Evolutionary conservation across 495 filamentous ascomycete genomes (phyloP).

Genomic region (Podospora tetraspora): DNA sequence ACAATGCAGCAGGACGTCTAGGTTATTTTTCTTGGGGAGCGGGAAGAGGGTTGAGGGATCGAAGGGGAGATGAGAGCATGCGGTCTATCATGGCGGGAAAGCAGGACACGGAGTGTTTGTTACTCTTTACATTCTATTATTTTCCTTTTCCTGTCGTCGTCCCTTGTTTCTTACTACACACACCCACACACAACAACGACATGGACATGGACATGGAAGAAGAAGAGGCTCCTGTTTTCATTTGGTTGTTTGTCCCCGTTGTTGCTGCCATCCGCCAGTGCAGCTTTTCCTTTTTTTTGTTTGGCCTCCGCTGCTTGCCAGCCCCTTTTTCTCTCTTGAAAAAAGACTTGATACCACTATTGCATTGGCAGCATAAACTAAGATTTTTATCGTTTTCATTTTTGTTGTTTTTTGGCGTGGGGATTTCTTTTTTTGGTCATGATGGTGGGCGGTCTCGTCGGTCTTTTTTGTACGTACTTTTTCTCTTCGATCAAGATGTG

Average conservation of each 20-base stretch:
- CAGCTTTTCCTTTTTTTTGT: slow-evolving; percentile 19
- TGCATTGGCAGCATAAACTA: slow-evolving; percentile 34
- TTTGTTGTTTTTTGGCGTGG: slow-evolving; percentile 16
- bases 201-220: neutral
- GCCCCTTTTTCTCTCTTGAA: slow-evolving; percentile 25
- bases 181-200: neutral
- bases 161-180: neutral
- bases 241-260: neutral
- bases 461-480: slow-evolving; percentile 1
- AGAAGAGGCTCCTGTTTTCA: neutral
- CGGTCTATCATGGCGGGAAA: neutral
- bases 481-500: neutral
- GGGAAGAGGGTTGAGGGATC: neutral
- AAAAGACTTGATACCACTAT: slow-evolving; percentile 41
- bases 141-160: neutral
- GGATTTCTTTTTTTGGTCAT: slow-evolving; percentile 13
- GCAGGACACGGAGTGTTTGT: neutral
- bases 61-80: neutral
- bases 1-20: neutral
- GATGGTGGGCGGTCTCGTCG: neutral
- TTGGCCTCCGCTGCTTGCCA: slow-evolving; percentile 24
- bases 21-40: neutral
- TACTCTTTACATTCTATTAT: neutral
- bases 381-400: slow-evolving; percentile 17
- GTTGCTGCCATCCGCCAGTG: neutral